phyloP scores from a whole-genome alignment of 2,329 filamentous ascomycete species.

The Lasiodiplodia theobromae region DNA sequence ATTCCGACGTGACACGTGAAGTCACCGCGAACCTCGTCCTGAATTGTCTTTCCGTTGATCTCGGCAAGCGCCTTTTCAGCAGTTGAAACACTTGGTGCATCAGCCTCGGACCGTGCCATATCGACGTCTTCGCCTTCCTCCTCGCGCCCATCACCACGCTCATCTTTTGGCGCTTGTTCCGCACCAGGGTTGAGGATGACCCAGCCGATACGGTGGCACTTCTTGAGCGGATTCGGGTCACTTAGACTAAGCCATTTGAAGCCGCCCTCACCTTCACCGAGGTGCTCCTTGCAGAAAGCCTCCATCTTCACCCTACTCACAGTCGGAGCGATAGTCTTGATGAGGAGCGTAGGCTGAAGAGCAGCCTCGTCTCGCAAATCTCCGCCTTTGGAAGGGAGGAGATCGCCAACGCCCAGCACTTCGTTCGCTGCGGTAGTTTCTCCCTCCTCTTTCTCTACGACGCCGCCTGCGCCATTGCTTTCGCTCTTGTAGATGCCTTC shows the following conservation, averaged over 20 bases:
- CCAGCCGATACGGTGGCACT: conserved; percentile 98
- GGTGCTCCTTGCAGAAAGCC: conserved; percentile 90
- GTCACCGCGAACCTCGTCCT: conserved; percentile 90
- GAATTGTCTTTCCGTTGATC: conserved; percentile 97
- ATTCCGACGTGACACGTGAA: conserved; percentile 98
- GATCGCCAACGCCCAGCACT: conserved; percentile 88
- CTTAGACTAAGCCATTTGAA: conserved; percentile 97
- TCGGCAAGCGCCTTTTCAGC: conserved; percentile 89
- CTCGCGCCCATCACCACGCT: conserved; percentile 76
- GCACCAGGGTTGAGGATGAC: conserved; percentile 88
- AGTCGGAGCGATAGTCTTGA: conserved; percentile 97
- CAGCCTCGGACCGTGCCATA: conserved; percentile 35
- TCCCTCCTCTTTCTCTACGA: conserved; percentile 93
- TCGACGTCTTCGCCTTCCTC: conserved; percentile 64
- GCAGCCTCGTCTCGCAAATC: conserved; percentile 90
- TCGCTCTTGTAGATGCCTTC: conserved; percentile 95
- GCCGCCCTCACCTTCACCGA: conserved; percentile 88
- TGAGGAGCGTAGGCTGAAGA: conserved; percentile 88
- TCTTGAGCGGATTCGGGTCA: conserved; percentile 95
- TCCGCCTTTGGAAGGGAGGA: conserved; percentile 81
- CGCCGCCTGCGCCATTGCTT: conserved; percentile 82
- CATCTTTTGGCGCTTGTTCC: conserved; percentile 69
- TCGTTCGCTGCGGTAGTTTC: conserved; percentile 92
- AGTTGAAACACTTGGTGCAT: conserved; percentile 54
- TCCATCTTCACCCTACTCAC: conserved; percentile 94